Evolutionary conservation across 2,329 filamentous ascomycete species (phyloP).

Genomic region (Coniochaeta prunicola): DNA sequence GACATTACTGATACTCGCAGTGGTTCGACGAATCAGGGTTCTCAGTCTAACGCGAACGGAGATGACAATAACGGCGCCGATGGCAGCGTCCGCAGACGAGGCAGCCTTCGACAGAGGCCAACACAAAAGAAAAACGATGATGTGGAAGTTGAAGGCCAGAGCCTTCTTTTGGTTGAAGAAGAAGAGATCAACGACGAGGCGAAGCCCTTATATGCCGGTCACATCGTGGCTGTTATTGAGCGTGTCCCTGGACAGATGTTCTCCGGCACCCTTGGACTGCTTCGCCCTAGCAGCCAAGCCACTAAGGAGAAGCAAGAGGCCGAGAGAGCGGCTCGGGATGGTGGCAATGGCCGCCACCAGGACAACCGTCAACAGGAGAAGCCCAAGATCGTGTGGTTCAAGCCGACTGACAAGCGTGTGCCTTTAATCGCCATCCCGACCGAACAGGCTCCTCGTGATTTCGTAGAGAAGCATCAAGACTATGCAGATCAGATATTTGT

Average conservation of each 20-base stretch:
- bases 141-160: constrained; percentile 97
- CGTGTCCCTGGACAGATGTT: constrained; percentile 98
- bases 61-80: constrained; percentile 57
- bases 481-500: constrained; percentile 98
- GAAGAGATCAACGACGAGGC: constrained; percentile 98
- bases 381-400: constrained; percentile 99
- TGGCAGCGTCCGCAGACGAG: constrained; percentile 83
- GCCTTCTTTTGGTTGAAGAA: constrained; percentile 90
- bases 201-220: constrained; percentile 93
- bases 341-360: constrained; percentile 60
- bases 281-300: constrained; percentile 94
- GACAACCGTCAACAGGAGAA: constrained; percentile 87
- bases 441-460: constrained; percentile 93
- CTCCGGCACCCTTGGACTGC: constrained; percentile 86
- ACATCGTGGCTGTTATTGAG: constrained; percentile 95
- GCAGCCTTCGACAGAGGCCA: constrained; percentile 90
- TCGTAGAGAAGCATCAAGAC: constrained; percentile 96
- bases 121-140: constrained; percentile 99
- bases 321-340: constrained; percentile 86
- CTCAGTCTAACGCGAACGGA: constrained; percentile 55
- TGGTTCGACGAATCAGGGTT: constrained; percentile 66
- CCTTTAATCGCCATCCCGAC: constrained; percentile 97
- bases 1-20: constrained; percentile 89
- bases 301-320: constrained; percentile 99
- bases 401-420: constrained; percentile 97